Conservation (phyloP, 2,329 filamentous ascomycete genomes). For the Pseudogymnoascus sp. region DNA sequence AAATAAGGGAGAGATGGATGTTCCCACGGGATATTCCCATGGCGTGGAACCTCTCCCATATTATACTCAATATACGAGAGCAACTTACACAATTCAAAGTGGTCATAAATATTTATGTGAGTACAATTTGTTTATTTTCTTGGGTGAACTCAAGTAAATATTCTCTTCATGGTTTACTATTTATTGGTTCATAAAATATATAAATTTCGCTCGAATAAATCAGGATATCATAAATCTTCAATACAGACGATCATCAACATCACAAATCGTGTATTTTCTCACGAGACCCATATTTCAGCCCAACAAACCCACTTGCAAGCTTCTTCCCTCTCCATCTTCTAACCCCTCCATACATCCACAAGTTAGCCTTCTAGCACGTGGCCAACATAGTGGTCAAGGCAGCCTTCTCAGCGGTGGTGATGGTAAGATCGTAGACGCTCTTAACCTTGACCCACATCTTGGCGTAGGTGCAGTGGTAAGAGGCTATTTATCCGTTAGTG, state of each 20-base stretch:
- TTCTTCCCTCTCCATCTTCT: background rate
- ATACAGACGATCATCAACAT: background rate
- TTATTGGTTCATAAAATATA: background rate
- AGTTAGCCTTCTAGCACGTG: conserved; percentile 42
- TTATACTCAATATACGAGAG: background rate
- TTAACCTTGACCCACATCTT: conserved; percentile 70
- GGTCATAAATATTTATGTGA: background rate
- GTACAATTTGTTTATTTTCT: background rate
- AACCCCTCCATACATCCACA: background rate
- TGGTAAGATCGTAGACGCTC: conserved; percentile 56
- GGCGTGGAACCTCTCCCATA: too few species aligned
- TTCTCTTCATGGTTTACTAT: background rate
- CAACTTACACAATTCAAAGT: background rate
- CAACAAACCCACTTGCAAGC: background rate
- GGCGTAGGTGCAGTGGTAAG: conserved; percentile 72
- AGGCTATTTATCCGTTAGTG: conserved; percentile 28
- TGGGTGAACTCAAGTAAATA: background rate
- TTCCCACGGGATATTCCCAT: too few species aligned
- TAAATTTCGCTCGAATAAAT: background rate
- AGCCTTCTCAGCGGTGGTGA: conserved; percentile 64
- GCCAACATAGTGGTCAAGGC: conserved; percentile 57
- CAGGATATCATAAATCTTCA: conserved; percentile 5
- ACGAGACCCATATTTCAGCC: background rate
- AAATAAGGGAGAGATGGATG: too few species aligned
- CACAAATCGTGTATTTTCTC: background rate